Base-by-base conservation (phyloP, 2,329 filamentous ascomycete genomes). In the Diaporthe sp. region DNA sequence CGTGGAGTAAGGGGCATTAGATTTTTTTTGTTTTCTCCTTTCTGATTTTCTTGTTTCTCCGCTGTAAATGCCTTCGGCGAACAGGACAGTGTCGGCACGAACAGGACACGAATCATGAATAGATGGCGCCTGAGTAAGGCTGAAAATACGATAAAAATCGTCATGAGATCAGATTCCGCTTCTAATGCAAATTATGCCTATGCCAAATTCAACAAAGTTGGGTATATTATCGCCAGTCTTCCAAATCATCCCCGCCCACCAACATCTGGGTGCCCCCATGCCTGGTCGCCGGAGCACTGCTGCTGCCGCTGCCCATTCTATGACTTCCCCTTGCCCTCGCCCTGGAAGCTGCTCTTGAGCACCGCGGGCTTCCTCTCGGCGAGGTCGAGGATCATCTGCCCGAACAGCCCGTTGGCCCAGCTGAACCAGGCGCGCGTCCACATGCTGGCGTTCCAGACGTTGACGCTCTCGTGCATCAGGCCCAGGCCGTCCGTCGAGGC, bases 361-460 rank as follows among this genome's bases (percentile, higher is more conserved):
- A 98, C 81, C 79, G 92, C 87, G 15, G 94, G 95, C 82, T 94
- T 94, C 82, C 94, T 87, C 78, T 91, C 88, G 61, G 92, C 92
- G 69, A 98, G 83, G 84, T 96, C 94, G 42, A 97, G 83, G 74
- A 97, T 90, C 76, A 94, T 94, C 85, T 96, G 93, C 17, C 94
- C 94, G 84, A 96, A 97, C n/a, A 97, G 90, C 0, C 93, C 95
- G 81, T 97, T 97, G 19, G 94, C 94, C 95, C 95, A 97, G 93
- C 94, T 95, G 76, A 87, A 87, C 77, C 74, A 85, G 82, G 83
- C 81, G 84, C 92, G 84, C 19, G 92, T 93, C 82, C 92, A 94
- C 31, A 89, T 86, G 53, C 83, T 85, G 44, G 87, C 83, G 73
- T 86, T 85, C 67, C 90, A 87, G 31, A 94, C 92, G 79, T 92